Evolutionary conservation across 148 eudicot species (phyloP).

Genomic region (Heliamphora exappendiculata): DNA sequence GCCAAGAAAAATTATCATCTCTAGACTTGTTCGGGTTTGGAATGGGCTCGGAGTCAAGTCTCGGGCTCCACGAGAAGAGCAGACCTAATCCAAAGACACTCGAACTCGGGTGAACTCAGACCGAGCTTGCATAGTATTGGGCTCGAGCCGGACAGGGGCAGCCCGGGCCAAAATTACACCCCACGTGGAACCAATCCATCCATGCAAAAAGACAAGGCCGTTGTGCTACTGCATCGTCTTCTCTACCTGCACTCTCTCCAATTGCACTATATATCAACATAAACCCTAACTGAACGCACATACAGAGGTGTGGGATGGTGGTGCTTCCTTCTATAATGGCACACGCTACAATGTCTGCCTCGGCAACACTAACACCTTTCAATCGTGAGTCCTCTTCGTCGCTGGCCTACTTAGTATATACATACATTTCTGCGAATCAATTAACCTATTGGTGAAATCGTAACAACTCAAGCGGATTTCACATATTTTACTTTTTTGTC

Average conservation of each 20-base stretch:
- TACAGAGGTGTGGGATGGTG: neutral
- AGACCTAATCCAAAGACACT: too few species aligned
- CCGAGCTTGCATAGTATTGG: too few species aligned
- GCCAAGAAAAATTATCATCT: too few species aligned
- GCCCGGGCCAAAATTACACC: too few species aligned
- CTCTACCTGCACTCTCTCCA: neutral
- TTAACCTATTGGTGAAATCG: neutral
- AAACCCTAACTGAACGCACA: neutral
- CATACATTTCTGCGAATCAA: neutral
- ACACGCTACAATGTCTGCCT: slow-evolving; percentile 22
- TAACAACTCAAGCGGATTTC: neutral
- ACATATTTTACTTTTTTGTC: neutral
- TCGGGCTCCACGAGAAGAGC: too few species aligned
- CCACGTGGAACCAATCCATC: slow-evolving; percentile 1
- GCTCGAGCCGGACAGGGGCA: too few species aligned
- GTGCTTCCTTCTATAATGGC: slow-evolving; percentile 23
- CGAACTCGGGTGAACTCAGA: too few species aligned
- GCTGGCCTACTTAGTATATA: too few species aligned
- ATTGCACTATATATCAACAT: neutral
- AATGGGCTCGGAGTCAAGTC: too few species aligned
- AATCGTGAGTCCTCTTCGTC: slow-evolving; percentile 17
- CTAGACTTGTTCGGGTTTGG: too few species aligned
- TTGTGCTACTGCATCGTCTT: neutral
- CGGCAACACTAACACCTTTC: slow-evolving; percentile 27
- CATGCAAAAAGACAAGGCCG: neutral